A percentile compares a stretch with the other conserved stretches of the same genome.
Evolutionary conservation across 305 asterid genomes (phyloP).

Genomic region (Fraxinus sp.): DNA sequence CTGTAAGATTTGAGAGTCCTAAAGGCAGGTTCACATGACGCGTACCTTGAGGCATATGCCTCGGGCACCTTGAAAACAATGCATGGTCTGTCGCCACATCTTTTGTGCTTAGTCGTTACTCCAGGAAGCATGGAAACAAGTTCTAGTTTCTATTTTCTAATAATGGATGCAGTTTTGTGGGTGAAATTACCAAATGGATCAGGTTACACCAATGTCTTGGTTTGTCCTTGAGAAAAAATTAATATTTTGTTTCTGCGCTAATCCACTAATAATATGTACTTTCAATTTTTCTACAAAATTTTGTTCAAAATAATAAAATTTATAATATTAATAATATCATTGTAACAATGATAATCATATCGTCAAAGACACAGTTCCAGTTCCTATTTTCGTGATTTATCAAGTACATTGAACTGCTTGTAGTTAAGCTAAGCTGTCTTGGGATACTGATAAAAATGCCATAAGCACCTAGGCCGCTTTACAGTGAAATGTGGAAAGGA

Average conservation of each 20-base stretch:
- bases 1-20: not conserved
- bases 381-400: not conserved
- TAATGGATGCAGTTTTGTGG: not conserved
- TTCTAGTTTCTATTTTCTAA: not conserved
- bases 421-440: not conserved
- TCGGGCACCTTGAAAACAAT: not conserved
- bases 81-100: not conserved
- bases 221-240: not conserved
- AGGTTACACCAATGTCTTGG: not conserved
- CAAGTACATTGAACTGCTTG: not conserved
- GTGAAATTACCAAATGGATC: not conserved
- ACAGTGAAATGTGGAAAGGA: not conserved
- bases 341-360: not conserved
- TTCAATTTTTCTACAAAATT: not conserved
- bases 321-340: not conserved
- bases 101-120: not conserved
- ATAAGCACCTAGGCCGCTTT: not conserved
- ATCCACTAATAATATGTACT: not conserved
- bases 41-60: not conserved
- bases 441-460: not conserved
- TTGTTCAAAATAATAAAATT: not conserved
- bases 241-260: not conserved
- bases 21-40: not conserved
- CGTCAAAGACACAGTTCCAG: not conserved
- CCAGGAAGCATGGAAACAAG: not conserved